Evolutionary conservation across 2,329 filamentous ascomycete genomes (phyloP), one percentile per base, ranked within the genome.

Genomic region (Paracamarosporium sp.): DNA sequence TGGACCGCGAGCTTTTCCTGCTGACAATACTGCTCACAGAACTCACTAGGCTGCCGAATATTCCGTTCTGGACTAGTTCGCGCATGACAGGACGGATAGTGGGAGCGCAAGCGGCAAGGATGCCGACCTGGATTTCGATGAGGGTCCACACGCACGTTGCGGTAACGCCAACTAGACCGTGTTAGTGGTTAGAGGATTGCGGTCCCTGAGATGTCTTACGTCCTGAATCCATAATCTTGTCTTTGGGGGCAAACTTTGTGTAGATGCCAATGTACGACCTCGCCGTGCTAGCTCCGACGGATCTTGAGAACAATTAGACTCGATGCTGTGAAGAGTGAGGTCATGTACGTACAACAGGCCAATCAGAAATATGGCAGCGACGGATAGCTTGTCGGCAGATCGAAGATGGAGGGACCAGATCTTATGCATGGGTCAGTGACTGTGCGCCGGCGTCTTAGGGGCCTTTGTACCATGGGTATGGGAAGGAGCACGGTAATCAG

Each of bases 71-170:
- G 12, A 27, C 8, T 13, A 43, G 12, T 6, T 43, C 40, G 22
- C 46, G 30, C 22, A 51, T 25, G n/a, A 51, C 20, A 48, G 56
- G 56, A n/a, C 57, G 40, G 13, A 59, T 24, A 20, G 57, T 59
- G 30, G 41, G 38, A 4, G 31, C 27, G 35, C 52, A 56, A n/a
- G 57, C 57, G 27, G 57, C 57, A 24, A 59, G 38, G 17, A 59
- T 59, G 4, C 57, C 57, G 27, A 59, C 31, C 24, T 59, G 57
- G 20, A 41, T 17, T 27, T 59, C 57, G 13, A 56, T 41, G 48
- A 56, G 57, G 15, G 22, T 41, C 57, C 57, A 56, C 22, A 59
- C 48, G 15, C 28, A 56, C 27, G 46, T 56, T 4, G 40, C 25
- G n/a, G 57, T 56, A 17, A 59, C 30, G 2, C 22, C 27, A 1